These are phyloP conservation scores for Micromonas pusilla DNA, from an alignment of 139 green algal species.

Conservation along the genomic window DNA sequence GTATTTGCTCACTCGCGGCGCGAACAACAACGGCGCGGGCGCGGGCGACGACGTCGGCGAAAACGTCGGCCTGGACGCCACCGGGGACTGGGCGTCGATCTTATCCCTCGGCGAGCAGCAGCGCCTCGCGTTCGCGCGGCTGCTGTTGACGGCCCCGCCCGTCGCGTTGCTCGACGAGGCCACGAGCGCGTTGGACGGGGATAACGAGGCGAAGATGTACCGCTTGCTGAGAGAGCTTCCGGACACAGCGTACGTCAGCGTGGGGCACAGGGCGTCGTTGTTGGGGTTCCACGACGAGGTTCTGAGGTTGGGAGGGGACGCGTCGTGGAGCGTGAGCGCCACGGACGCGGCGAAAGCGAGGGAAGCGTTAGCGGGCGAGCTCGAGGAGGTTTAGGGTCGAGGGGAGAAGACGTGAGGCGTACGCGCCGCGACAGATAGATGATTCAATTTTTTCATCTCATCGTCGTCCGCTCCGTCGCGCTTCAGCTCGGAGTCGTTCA, in stretches of 20 bases:
- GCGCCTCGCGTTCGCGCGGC: slow-evolving; percentile 85
- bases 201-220: slow-evolving; percentile 83
- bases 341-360: no score
- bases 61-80: not conserved
- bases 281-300: slow-evolving; percentile 65
- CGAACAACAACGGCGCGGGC: not conserved
- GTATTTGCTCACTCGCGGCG: not conserved
- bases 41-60: no score
- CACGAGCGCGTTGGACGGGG: slow-evolving; percentile 77
- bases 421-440: no score
- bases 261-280: slow-evolving; percentile 83
- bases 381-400: no score
- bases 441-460: no score
- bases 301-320: slow-evolving; percentile 40
- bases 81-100: slow-evolving; percentile 59
- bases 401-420: no score
- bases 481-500: not conserved
- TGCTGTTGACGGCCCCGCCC: slow-evolving; percentile 64
- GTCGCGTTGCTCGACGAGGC: slow-evolving; percentile 93
- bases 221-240: slow-evolving; percentile 37
- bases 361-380: not conserved
- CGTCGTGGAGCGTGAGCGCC: not conserved
- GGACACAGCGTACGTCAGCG: slow-evolving; percentile 75
- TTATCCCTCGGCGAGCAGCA: slow-evolving; percentile 96
- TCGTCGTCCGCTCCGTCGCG: no score